Evolutionary conservation across 2,329 filamentous ascomycete species (phyloP).

Genomic region (Fusarium duplospermum): DNA sequence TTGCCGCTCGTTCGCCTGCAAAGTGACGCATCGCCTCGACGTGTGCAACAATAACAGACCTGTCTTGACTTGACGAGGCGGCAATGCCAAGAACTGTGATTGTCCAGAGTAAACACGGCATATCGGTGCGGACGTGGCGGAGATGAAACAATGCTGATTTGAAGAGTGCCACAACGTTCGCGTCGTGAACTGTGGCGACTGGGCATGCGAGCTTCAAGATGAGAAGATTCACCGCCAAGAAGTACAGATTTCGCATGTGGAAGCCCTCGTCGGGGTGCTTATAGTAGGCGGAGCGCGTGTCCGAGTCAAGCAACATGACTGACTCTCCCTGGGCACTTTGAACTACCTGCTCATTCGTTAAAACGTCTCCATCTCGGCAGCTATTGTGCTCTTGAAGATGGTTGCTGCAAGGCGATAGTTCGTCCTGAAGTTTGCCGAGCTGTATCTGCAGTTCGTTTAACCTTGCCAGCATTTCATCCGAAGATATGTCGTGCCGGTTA

Average conservation of each 20-base stretch:
- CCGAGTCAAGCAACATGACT: background rate
- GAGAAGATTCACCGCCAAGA: background rate
- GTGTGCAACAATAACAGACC: background rate
- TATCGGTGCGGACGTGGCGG: background rate
- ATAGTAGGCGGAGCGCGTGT: fast-evolving
- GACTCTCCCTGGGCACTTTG: background rate
- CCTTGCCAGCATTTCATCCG: background rate
- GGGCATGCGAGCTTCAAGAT: background rate
- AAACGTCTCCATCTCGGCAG: background rate
- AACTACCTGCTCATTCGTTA: background rate
- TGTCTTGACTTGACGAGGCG: background rate
- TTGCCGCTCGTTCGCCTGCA: background rate
- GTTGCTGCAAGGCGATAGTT: background rate
- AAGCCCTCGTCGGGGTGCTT: background rate
- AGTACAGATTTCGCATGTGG: background rate
- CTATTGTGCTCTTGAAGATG: background rate
- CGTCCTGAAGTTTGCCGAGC: background rate
- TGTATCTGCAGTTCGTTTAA: background rate
- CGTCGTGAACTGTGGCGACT: background rate
- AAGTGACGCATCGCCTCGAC: background rate
- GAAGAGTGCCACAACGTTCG: background rate
- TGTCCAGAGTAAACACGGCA: background rate
- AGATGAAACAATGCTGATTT: background rate
- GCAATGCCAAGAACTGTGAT: background rate
- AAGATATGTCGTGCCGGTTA: fast-evolving